Evolutionary conservation across 164 flowering plant genomes (phyloP).

Genomic region (Chimonanthus praecox): DNA sequence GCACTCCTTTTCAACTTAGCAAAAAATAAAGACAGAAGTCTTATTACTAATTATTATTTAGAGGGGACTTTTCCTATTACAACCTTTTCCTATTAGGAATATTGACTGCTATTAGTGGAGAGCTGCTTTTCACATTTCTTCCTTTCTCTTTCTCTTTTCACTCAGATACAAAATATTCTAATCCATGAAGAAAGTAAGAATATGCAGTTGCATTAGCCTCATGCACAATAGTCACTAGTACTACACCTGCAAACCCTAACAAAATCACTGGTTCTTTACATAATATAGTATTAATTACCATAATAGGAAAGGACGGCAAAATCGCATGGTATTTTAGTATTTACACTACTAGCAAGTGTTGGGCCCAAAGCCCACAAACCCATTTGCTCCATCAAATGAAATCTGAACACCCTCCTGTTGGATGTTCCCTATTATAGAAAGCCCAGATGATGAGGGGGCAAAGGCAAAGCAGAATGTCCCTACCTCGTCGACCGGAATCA

Average conservation of each 20-base stretch:
- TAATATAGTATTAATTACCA: not conserved
- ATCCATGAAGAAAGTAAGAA: not conserved
- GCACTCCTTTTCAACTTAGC: too few species aligned
- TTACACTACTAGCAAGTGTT: slow-evolving; percentile 43
- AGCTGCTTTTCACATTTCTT: too few species aligned
- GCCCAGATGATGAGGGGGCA: slow-evolving; percentile 60
- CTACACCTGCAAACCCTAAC: not conserved
- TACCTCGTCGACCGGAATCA: slow-evolving; percentile 77
- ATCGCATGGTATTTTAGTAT: not conserved
- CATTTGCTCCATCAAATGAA: slow-evolving; percentile 71
- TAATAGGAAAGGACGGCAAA: not conserved
- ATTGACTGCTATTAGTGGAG: too few species aligned
- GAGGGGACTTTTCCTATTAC: not conserved
- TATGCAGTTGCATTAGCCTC: not conserved
- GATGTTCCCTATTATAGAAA: slow-evolving; percentile 87
- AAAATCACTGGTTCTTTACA: not conserved
- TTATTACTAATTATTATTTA: too few species aligned
- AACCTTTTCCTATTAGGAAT: not conserved
- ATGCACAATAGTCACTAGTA: not conserved
- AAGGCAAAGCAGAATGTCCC: slow-evolving; percentile 95
- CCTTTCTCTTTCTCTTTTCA: not conserved
- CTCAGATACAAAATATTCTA: not conserved
- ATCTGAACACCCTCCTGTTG: slow-evolving; percentile 91
- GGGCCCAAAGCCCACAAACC: slow-evolving; percentile 88
- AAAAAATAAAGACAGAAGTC: too few species aligned